phyloP scores from a whole-genome alignment of 352 stramenopile genomes.

The Discostella stelligera region DNA sequence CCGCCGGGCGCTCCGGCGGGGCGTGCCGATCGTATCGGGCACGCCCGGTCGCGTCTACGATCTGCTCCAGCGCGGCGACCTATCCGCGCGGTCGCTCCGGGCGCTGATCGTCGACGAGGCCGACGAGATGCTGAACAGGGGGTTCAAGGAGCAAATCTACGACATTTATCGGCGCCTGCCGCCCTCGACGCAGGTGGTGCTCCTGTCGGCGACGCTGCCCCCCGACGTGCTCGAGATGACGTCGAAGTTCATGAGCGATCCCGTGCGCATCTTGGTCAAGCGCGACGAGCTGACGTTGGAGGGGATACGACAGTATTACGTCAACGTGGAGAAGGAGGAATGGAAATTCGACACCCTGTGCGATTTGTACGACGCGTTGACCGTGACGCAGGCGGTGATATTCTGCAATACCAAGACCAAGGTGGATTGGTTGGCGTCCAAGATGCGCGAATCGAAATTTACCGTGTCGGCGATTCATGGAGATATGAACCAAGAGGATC shows the following conservation, averaged over 20 bases:
- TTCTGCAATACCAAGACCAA: conserved; percentile 99
- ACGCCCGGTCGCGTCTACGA: conserved; percentile 98
- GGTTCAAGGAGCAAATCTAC: conserved; percentile 99
- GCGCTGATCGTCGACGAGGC: conserved; percentile 99
- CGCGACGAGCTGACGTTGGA: conserved; percentile 99
- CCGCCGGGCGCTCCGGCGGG: conserved; percentile 95
- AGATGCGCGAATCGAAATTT: conserved; percentile 99
- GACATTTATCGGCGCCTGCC: conserved; percentile 99
- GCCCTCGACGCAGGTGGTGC: conserved; percentile 94
- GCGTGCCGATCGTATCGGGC: conserved; percentile 97
- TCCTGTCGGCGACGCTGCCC: conserved; percentile 99
- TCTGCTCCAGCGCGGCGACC: conserved; percentile 97
- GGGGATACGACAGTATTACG: conserved; percentile 99
- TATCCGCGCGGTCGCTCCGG: conserved; percentile 92
- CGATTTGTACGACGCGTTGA: conserved; percentile 99
- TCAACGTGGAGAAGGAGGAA: conserved; percentile 97
- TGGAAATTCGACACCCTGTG: conserved; percentile 99
- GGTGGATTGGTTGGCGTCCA: conserved; percentile 99
- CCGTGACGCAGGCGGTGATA: conserved; percentile 99
- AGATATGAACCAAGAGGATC: conserved; percentile 99
- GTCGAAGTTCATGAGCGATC: conserved; percentile 97
- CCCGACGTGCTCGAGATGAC: conserved; percentile 98
- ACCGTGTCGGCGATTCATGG: conserved; percentile 99
- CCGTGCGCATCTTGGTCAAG: conserved; percentile 99
- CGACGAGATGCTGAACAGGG: conserved; percentile 99